phyloP scores from a whole-genome alignment of 225 moss, liverwort and hornwort species.

The Polytrichum commune region DNA sequence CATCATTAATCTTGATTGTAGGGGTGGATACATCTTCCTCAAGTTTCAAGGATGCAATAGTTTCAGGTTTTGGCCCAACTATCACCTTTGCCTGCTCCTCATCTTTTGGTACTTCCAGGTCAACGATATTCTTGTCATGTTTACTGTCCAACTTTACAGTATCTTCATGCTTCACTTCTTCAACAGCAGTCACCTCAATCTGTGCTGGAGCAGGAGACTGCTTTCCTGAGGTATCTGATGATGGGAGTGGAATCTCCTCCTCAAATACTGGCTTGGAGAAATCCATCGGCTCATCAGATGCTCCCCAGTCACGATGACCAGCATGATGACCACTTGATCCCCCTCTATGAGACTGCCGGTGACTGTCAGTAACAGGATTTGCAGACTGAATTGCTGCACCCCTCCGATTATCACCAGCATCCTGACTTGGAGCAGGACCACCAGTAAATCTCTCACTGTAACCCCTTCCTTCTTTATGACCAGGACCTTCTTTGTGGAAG shows the following conservation, averaged over 20 bases:
- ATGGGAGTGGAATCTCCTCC: conserved; percentile 63
- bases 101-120: conserved; percentile 32
- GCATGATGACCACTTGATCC: conserved; percentile 37
- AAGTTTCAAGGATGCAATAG: conserved; percentile 18
- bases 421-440: conserved; percentile 29
- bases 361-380: conserved; percentile 21
- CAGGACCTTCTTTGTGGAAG: conserved; percentile 59
- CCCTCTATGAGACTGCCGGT: conserved; percentile 51
- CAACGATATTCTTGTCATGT: conserved; percentile 29
- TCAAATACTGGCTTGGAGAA: conserved; percentile 99
- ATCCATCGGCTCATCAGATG: conserved; percentile 98
- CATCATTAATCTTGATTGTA: conserved; percentile 24
- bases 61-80: conserved; percentile 27
- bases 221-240: conserved; percentile 24
- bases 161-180: conserved; percentile 49
- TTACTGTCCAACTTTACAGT: conserved; percentile 18
- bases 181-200: conserved; percentile 31
- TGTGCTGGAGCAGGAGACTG: conserved; percentile 16
- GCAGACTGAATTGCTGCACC: conserved; percentile 27
- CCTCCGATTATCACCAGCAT: conserved; percentile 49
- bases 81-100: conserved; percentile 36
- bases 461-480: conserved; percentile 48
- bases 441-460: conserved; percentile 34
- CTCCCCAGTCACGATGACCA: conserved; percentile 92
- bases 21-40: conserved; percentile 24